Base-by-base conservation (phyloP, 2,329 filamentous ascomycete species). In the Amauroascus verrucosus region DNA sequence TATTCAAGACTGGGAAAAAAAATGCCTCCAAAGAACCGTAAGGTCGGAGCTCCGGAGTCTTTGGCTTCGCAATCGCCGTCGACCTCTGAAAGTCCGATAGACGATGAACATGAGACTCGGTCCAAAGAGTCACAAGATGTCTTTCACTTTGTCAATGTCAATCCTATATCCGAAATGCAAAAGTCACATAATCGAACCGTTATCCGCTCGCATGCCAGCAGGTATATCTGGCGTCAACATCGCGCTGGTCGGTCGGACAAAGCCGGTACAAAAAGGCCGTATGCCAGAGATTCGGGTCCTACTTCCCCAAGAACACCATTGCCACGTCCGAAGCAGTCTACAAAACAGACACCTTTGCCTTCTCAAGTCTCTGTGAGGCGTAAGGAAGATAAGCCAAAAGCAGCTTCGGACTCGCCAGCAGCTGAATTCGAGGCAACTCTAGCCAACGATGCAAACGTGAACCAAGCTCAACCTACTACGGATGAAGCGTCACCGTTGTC, bases 131-230 rank as follows among this genome's bases (percentile, higher is more conserved):
- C 48, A 6, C 53, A 57, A 37, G 54, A 54, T 3, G 48, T 58
- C 33, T 60, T 60, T 45, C 58, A 60, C 46, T 60, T 60, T 40
- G 58, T 60, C 43, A 60, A 45, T 8, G 58, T 60, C 49, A 60
- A 59, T 52, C 58, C 58, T 4, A 53, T 51, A 14, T 60, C 58
- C 3, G 58, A 60, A 26, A 32, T 51, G 14, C 58, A 60, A 43
- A 59, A 58, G 48, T 44, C 51, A 18, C 51, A 59, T 30, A 60
- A 60, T 40, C 48, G 57, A 38, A 54, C 58, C 8, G 49, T 60
- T 11, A 58, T 60, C 38, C 58, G 58, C 32, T 60, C 58, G 20
- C 58, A 60, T 47, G 58, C 58, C 14, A 60, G 58, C 33, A 59
- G 56, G 45, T 59, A 60, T 35, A 60, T 59, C 44, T 59, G 58